Conservation (phyloP, 2,329 filamentous ascomycete genomes). For the Clonostachys chloroleuca region DNA sequence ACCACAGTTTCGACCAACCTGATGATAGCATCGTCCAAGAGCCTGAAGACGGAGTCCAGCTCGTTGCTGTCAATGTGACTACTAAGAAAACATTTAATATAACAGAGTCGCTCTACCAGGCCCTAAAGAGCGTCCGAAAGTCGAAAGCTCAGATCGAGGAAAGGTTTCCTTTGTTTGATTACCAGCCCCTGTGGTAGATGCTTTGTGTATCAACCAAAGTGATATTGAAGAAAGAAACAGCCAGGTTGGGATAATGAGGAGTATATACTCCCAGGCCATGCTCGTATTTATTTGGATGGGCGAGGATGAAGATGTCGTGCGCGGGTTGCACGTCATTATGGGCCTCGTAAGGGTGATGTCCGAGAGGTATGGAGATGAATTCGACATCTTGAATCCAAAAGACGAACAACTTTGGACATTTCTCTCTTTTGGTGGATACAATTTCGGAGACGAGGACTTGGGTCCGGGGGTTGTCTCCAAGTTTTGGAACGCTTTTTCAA, state of each 20-base stretch:
- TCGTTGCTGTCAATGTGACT: not conserved
- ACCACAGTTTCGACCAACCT: not conserved
- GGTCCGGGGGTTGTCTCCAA: not conserved
- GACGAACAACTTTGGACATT: not conserved
- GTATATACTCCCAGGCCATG: not conserved
- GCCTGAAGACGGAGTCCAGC: not conserved
- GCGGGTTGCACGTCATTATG: not conserved
- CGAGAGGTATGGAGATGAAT: not conserved
- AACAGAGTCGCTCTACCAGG: not conserved
- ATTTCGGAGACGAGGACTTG: not conserved
- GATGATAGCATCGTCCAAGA: not conserved
- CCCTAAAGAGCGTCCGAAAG: not conserved
- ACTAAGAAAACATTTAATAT: not conserved
- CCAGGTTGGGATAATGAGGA: not conserved
- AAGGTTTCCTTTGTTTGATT: not conserved
- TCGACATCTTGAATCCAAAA: not conserved
- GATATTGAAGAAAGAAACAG: not conserved
- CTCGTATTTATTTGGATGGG: not conserved
- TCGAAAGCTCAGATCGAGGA: not conserved
- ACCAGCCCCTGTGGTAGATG: not conserved
- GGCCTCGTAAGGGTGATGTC: not conserved
- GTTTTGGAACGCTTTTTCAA: not conserved
- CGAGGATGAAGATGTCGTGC: not conserved
- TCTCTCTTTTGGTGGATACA: too few relatives aligned
- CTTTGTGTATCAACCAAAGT: not conserved